Evolutionary conservation across 225 moss, liverwort and hornwort species (phyloP).

Genomic region (Physcomitrellopsis africana): DNA sequence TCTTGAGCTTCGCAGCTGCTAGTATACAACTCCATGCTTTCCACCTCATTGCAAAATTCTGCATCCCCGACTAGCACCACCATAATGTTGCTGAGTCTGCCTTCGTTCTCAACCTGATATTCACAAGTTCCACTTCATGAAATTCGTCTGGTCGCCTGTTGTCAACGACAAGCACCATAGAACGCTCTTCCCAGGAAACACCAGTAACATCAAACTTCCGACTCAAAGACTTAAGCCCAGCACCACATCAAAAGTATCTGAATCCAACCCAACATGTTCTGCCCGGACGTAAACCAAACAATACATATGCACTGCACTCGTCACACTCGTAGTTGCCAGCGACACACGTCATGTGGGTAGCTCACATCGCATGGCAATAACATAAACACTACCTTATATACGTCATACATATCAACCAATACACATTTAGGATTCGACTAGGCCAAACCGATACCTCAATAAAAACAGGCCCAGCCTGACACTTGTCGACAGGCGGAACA

Average conservation of each 20-base stretch:
- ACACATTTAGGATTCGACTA: neutral
- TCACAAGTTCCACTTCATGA: conserved; percentile 31
- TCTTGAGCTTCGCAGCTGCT: conserved; percentile 66
- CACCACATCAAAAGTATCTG: conserved; percentile 13
- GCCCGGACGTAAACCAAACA: conserved; percentile 5
- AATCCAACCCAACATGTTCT: neutral
- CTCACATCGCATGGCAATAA: conserved; percentile 1
- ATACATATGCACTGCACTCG: neutral
- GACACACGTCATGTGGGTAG: neutral
- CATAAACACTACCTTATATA: neutral
- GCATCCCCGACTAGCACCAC: conserved; percentile 76
- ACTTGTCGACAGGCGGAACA: conserved; percentile 61
- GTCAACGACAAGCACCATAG: conserved; percentile 1
- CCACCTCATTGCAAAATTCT: conserved; percentile 78
- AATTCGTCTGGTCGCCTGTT: conserved; percentile 12
- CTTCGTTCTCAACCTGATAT: conserved; percentile 77
- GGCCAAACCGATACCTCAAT: conserved; percentile 65
- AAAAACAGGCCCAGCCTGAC: conserved; percentile 69
- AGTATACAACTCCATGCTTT: conserved; percentile 55
- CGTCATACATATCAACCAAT: neutral
- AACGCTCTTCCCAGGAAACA: conserved; percentile 1
- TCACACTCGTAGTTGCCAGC: neutral
- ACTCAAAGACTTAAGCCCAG: neutral
- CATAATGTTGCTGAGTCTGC: conserved; percentile 76
- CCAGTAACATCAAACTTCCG: neutral